Conservation (phyloP, 305 asterid species). For the Andrographis paniculata region DNA sequence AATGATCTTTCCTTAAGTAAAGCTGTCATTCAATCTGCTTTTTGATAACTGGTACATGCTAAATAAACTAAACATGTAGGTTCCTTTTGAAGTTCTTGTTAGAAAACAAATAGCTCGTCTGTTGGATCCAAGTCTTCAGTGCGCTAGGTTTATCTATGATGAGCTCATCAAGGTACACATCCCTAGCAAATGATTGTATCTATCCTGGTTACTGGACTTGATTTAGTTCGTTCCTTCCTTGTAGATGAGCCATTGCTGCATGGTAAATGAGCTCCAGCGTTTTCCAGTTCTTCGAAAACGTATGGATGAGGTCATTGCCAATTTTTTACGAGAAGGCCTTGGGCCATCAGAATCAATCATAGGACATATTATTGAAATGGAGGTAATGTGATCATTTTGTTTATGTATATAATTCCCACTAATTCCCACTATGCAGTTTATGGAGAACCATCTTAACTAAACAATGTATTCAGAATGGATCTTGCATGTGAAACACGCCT, state of each 20-base stretch:
- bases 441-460: too few species aligned
- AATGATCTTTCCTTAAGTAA: not conserved
- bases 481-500: too few species aligned
- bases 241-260: slow-evolving; percentile 95
- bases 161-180: slow-evolving; percentile 60
- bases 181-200: not conserved
- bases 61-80: slow-evolving; percentile 30
- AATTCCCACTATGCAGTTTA: too few species aligned
- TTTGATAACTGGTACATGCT: not conserved
- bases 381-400: too few species aligned
- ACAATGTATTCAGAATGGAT: too few species aligned
- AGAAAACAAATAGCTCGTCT: slow-evolving; percentile 71
- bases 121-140: slow-evolving; percentile 84
- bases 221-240: slow-evolving; percentile 19
- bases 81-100: slow-evolving; percentile 81
- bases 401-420: too few species aligned
- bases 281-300: slow-evolving; percentile 84
- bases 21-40: not conserved
- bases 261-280: slow-evolving; percentile 86
- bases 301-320: slow-evolving; percentile 92
- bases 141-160: slow-evolving; percentile 73
- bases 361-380: slow-evolving; percentile 93
- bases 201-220: slow-evolving; percentile 16
- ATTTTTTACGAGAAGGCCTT: slow-evolving; percentile 90
- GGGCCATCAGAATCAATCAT: slow-evolving; percentile 94